Base-by-base conservation (phyloP, 768 basidiomycete species). In the Chalciporus chontae region DNA sequence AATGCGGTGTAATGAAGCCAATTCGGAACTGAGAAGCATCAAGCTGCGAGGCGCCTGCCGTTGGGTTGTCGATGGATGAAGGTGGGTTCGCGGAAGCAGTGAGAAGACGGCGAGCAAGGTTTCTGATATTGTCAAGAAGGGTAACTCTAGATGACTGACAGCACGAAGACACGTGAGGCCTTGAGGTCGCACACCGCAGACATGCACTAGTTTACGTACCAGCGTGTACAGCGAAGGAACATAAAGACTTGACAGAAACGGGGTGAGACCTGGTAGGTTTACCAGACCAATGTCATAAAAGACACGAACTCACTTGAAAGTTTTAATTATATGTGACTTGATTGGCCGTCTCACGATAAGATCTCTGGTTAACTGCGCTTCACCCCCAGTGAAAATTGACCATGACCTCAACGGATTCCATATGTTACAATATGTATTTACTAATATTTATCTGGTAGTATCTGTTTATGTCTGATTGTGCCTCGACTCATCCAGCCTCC, bases 1-100 rank as follows among this genome's bases (percentile, higher is more conserved):
- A 87, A 0, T 86, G 87, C 14, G 85, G 81, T 0, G 86, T 85
- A 53, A 89, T 88, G 71, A 89, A 90, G 34, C 87, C 87, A 53
- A 89, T 82, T 43, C 75, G 78, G 57, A 85, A 81, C 21, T 68
- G 65, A 40, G 71, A 59, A 55, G 71, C 65, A 27, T 63, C 48
- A 31, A 64, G 56, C 11, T 65, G 57, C n/a, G 71, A 55, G n/a
- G 65, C 58, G 26, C 14, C 31, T 21, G 51, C 15, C 9, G 71
- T 58, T 24, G 69, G 63, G 26, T 44, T 50, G 14, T 52, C 46
- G 11, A 26, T 26, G 26, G 26, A 21, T 21, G 21, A 26, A 26
- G 26, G 26, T 26, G 26, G 31, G 31, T 31, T 11, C 31, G 4
- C 31, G 1, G 42, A 80, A 64, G 78, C 73, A 26, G 19, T 61